Percentiles rank a stretch among this genome's conserved stretches.
Evolutionary conservation across 495 filamentous ascomycete species (phyloP).

Genomic region (Tuber umbilicatum): DNA sequence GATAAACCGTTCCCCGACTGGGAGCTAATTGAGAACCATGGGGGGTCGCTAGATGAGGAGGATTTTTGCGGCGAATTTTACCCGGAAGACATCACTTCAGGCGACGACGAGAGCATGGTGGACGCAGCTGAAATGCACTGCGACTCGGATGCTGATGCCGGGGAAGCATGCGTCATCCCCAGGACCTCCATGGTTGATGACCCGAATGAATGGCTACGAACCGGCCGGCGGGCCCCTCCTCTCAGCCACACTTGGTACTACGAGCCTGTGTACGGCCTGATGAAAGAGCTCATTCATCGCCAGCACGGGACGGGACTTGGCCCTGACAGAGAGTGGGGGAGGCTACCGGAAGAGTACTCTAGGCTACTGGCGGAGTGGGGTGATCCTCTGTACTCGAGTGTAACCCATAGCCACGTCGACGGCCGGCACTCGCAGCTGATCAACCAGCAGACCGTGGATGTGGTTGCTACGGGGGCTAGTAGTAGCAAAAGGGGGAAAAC

Average conservation of each 20-base stretch:
- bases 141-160: not conserved
- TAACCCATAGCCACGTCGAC: not conserved
- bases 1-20: not conserved
- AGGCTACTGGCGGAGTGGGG: not conserved
- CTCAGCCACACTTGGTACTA: not conserved
- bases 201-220: fast-evolving
- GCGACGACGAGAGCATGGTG: not conserved
- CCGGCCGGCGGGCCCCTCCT: not conserved
- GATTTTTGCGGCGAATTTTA: not conserved
- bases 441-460: not conserved
- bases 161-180: not conserved
- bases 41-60: not conserved
- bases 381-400: not conserved
- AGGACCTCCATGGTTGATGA: not conserved
- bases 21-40: not conserved
- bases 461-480: not conserved
- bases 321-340: not conserved
- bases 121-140: not conserved
- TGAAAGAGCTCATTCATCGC: not conserved
- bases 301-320: not conserved
- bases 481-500: not conserved
- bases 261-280: not conserved
- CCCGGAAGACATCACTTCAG: not conserved
- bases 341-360: not conserved
- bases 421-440: not conserved